Evolutionary conservation across 306 rosid genomes (phyloP).

Genomic region (Benincasa hispida): DNA sequence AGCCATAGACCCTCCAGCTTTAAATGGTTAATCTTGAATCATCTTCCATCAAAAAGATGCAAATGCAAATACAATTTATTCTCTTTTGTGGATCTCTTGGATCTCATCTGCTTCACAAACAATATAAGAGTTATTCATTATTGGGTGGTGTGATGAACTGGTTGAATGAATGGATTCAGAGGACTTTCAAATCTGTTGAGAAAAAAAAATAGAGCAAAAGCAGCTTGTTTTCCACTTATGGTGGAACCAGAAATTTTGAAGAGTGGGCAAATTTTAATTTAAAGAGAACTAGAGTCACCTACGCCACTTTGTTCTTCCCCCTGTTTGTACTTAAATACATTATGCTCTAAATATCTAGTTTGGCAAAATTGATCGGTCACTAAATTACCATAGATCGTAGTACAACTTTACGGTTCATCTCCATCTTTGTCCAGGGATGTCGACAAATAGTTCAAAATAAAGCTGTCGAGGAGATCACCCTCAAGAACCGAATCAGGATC

Average conservation of each 20-base stretch:
- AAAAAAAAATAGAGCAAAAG: too few relatives aligned
- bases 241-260: too few relatives aligned
- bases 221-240: too few relatives aligned
- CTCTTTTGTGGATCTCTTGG: not conserved
- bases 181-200: not conserved
- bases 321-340: not conserved
- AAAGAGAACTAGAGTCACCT: too few relatives aligned
- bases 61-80: not conserved
- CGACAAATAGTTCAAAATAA: slow-evolving; percentile 75
- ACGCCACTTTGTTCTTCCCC: not conserved
- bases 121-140: not conserved
- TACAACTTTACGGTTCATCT: slow-evolving; percentile 20
- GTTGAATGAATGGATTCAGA: not conserved
- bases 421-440: slow-evolving; percentile 67
- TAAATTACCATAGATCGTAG: not conserved
- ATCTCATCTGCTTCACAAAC: not conserved
- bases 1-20: not conserved
- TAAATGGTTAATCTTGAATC: not conserved
- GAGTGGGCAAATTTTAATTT: too few relatives aligned
- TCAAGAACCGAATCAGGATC: slow-evolving; percentile 87
- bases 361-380: not conserved
- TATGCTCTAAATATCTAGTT: not conserved
- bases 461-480: slow-evolving; percentile 76
- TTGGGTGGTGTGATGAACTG: not conserved
- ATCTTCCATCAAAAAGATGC: not conserved